Percentiles rank a stretch among this genome's conserved stretches.
These are phyloP conservation scores for Rhazya stricta DNA, from an alignment of 257 asterid species.

Conservation along the genomic window DNA sequence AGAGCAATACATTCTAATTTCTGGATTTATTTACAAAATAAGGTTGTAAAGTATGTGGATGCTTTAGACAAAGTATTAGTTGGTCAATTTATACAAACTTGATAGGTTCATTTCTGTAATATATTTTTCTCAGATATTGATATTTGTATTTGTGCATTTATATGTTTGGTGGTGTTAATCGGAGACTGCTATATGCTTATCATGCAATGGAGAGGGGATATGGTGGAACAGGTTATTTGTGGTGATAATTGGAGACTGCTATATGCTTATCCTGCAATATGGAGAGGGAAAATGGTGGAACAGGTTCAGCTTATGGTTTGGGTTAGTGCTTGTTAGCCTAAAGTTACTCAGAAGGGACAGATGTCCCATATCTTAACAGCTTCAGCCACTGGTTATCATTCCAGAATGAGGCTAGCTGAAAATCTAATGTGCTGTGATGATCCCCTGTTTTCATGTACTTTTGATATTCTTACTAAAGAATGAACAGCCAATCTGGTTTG, in stretches of 20 bases:
- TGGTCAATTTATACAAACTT: background rate
- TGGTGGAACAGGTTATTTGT: background rate
- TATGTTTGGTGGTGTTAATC: too few species aligned
- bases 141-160: background rate
- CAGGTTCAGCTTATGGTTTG: background rate
- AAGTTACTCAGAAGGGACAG: background rate
- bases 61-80: background rate
- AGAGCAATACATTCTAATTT: background rate
- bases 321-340: background rate
- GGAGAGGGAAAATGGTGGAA: background rate
- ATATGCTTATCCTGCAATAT: background rate
- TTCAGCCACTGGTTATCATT: background rate
- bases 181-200: background rate
- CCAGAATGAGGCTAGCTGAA: background rate
- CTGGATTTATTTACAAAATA: slow-evolving; percentile 4
- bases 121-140: background rate
- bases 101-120: background rate
- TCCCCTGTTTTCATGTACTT: background rate
- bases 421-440: background rate
- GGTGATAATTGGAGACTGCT: background rate
- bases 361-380: background rate
- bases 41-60: background rate
- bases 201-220: background rate
- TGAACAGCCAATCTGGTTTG: background rate
- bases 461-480: background rate